Percentiles rank a stretch among this genome's conserved stretches.
Conservation (phyloP, 495 filamentous ascomycete species). For the Penicillium flavigenum region DNA sequence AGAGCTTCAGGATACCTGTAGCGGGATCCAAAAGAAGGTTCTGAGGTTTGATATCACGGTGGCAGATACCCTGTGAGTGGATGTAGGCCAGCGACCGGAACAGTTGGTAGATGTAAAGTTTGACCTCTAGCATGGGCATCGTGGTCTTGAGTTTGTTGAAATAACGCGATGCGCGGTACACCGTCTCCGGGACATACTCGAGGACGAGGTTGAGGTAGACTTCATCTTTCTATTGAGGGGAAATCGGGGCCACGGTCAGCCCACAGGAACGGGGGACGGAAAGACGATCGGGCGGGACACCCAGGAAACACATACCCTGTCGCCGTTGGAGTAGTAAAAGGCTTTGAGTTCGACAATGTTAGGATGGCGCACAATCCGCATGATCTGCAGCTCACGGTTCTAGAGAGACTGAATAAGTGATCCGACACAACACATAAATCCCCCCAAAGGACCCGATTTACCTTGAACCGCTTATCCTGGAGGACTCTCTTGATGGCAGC, state of each 20-base stretch:
- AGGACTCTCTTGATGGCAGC: slow-evolving; percentile 98
- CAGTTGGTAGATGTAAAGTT: slow-evolving; percentile 99
- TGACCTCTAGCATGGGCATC: slow-evolving; percentile 98
- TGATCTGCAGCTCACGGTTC: slow-evolving; percentile 99
- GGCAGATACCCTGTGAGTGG: slow-evolving; percentile 98
- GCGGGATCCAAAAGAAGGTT: slow-evolving; percentile 90
- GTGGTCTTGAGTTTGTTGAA: slow-evolving; percentile 99
- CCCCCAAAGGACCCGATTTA: slow-evolving; percentile 30
- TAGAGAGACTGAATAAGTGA: slow-evolving; percentile 47
- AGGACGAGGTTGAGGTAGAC: slow-evolving; percentile 98
- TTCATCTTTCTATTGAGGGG: slow-evolving; percentile 79
- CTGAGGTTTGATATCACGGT: slow-evolving; percentile 98
- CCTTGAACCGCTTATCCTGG: slow-evolving; percentile 99
- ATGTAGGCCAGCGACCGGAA: slow-evolving; percentile 98
- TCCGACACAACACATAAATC: neutral
- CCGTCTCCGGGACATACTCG: slow-evolving; percentile 97
- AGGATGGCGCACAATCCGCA: slow-evolving; percentile 97
- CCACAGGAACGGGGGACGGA: slow-evolving; percentile 6
- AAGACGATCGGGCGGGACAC: slow-evolving; percentile 6
- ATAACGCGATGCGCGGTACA: slow-evolving; percentile 96
- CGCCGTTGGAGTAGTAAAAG: slow-evolving; percentile 99
- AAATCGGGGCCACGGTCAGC: slow-evolving; percentile 19
- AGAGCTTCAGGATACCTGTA: slow-evolving; percentile 92
- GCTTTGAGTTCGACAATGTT: slow-evolving; percentile 99
- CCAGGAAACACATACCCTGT: slow-evolving; percentile 68